A percentile compares a stretch with the other conserved stretches of the same genome.
These are phyloP conservation scores for Scutellaria baicalensis DNA, from an alignment of 257 asterid genomes.

Conservation along the genomic window DNA sequence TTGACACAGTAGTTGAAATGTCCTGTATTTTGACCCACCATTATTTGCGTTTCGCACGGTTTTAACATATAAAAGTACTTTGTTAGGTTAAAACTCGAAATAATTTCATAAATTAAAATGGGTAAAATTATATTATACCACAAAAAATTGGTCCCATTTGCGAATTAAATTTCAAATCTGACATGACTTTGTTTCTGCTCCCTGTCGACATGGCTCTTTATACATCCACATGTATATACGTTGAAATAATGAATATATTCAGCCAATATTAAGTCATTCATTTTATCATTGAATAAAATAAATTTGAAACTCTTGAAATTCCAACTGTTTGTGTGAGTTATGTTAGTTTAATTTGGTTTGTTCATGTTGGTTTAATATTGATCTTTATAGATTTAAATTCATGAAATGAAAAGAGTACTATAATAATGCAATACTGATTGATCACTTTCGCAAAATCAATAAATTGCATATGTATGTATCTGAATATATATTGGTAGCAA, in stretches of 20 bases:
- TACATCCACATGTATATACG: neutral
- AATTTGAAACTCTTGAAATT: no score
- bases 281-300: no score
- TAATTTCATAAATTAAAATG: neutral
- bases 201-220: neutral
- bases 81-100: no score
- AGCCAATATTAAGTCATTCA: no score
- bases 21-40: slow-evolving; percentile 10
- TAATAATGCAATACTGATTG: neutral
- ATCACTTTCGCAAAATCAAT: neutral
- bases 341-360: no score
- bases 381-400: no score
- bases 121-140: neutral
- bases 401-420: no score
- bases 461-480: no score
- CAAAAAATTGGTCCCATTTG: neutral
- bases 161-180: neutral
- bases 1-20: slow-evolving; percentile 13
- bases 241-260: neutral
- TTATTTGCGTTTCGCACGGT: slow-evolving; percentile 16
- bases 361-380: no score
- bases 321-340: no score
- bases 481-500: neutral
- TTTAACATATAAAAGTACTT: no score
- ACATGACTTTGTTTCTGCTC: slow-evolving; percentile 1